A percentile compares a stretch with the other conserved stretches of the same genome.
These are phyloP conservation scores for Phycomyces blakesleeanus DNA, from an alignment of 192 early-diverging fungal genomes.

Conservation along the genomic window DNA sequence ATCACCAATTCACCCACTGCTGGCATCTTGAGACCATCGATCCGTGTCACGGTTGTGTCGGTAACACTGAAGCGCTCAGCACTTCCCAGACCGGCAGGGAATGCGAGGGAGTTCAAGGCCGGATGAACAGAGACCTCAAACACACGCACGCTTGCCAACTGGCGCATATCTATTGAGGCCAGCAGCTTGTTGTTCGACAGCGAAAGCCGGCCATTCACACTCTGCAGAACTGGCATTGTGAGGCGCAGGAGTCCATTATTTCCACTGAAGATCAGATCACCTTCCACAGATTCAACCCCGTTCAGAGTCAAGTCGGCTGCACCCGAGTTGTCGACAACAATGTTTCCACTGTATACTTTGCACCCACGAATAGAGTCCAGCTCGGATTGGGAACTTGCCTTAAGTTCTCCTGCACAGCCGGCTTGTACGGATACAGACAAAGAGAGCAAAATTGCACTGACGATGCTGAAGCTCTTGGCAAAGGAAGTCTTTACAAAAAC, in stretches of 20 bases:
- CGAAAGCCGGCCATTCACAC: conserved; percentile 21
- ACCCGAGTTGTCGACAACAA: conserved; percentile 22
- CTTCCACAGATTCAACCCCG: conserved; percentile 18
- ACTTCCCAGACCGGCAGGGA: conserved; percentile 20
- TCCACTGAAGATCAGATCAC: conserved; percentile 21
- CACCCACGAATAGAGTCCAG: conserved; percentile 25
- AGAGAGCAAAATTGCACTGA: background rate
- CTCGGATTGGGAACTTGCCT: conserved; percentile 21
- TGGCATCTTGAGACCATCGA: conserved; percentile 22
- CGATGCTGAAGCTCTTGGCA: background rate
- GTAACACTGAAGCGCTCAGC: conserved; percentile 17
- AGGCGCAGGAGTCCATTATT: conserved; percentile 20
- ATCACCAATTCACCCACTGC: conserved; percentile 6
- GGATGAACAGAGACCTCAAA: conserved; percentile 26
- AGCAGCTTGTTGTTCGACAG: conserved; percentile 27
- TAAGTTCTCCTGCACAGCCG: conserved; percentile 21
- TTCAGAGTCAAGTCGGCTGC: conserved; percentile 8
- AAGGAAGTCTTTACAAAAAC: background rate
- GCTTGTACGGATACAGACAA: conserved; percentile 2
- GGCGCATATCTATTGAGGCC: conserved; percentile 8
- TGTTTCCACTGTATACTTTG: conserved; percentile 25
- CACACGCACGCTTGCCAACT: conserved; percentile 3
- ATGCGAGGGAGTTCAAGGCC: conserved; percentile 15
- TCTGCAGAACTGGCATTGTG: conserved; percentile 20
- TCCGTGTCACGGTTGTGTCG: conserved; percentile 20